phyloP scores from a whole-genome alignment of 164 flowering plant genomes.

The Litsea cubeba region DNA sequence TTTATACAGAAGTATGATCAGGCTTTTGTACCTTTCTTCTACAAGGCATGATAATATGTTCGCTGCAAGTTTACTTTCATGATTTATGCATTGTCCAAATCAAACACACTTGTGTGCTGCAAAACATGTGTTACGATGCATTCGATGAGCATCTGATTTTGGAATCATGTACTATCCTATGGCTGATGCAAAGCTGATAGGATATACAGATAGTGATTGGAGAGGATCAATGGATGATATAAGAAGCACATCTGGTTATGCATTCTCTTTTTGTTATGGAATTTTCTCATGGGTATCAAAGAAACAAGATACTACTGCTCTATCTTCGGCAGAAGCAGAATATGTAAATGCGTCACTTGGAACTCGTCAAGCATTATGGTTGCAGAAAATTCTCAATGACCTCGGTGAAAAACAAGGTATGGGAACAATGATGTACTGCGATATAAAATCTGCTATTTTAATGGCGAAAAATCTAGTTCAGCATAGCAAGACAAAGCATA shows the following conservation, averaged over 20 bases:
- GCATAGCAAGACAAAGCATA: not conserved
- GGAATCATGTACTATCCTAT: not conserved
- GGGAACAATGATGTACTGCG: too few relatives aligned
- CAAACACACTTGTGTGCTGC: not conserved
- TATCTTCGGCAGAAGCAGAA: too few relatives aligned
- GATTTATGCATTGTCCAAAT: not conserved
- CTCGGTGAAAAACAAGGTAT: too few relatives aligned
- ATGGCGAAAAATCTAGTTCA: not conserved
- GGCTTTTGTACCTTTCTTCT: not conserved
- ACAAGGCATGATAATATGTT: not conserved
- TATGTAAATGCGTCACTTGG: too few relatives aligned
- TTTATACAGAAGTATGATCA: not conserved
- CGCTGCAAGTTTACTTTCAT: not conserved
- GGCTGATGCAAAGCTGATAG: not conserved
- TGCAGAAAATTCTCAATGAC: too few relatives aligned
- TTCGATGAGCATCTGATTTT: not conserved
- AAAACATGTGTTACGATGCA: conserved; percentile 2
- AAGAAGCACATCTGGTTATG: conserved; percentile 1
- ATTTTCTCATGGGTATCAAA: conserved; percentile 7
- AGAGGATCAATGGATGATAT: conserved; percentile 1
- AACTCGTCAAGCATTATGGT: too few relatives aligned
- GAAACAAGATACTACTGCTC: not conserved
- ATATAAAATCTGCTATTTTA: not conserved
- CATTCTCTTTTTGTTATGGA: not conserved
- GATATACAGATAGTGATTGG: conserved; percentile 2